These are phyloP conservation scores for Aeminium ludgeri DNA, from an alignment of 495 filamentous ascomycete species.

Conservation along the genomic window DNA sequence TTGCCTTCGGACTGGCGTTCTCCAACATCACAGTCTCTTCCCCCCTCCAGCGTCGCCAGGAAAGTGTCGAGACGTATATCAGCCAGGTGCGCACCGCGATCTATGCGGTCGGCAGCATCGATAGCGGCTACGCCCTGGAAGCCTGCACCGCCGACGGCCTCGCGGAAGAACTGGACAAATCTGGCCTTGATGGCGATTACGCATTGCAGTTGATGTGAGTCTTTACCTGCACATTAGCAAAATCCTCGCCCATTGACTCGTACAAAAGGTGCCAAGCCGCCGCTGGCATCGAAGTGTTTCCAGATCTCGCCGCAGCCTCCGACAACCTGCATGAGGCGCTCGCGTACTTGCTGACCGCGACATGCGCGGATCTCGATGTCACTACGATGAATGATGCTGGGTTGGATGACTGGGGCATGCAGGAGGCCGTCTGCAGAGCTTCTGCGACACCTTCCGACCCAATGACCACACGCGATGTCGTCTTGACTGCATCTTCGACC, in stretches of 20 bases:
- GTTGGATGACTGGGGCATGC: not conserved
- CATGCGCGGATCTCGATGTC: not conserved
- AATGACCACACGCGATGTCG: no score
- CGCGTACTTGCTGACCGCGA: not conserved
- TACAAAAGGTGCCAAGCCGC: slow-evolving; percentile 2
- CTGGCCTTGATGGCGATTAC: not conserved
- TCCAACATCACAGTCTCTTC: not conserved
- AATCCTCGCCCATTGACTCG: not conserved
- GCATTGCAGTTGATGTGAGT: slow-evolving; percentile 4
- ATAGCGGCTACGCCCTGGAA: not conserved
- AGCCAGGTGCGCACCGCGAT: slow-evolving; percentile 1
- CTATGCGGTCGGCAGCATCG: not conserved
- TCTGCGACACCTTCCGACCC: no score
- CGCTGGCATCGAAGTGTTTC: slow-evolving; percentile 3
- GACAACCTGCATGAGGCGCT: not conserved
- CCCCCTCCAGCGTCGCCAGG: not conserved
- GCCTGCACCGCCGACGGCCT: not conserved
- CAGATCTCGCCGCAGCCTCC: slow-evolving; percentile 1
- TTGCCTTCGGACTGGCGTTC: not conserved
- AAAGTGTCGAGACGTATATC: not conserved
- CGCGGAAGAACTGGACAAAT: not conserved
- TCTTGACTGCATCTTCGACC: not conserved
- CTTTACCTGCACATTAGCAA: not conserved
- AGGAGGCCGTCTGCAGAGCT: slow-evolving; percentile 1
- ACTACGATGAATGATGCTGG: not conserved